phyloP scores from a whole-genome alignment of 768 basidiomycete genomes.

The Tephrocybe sp. region DNA sequence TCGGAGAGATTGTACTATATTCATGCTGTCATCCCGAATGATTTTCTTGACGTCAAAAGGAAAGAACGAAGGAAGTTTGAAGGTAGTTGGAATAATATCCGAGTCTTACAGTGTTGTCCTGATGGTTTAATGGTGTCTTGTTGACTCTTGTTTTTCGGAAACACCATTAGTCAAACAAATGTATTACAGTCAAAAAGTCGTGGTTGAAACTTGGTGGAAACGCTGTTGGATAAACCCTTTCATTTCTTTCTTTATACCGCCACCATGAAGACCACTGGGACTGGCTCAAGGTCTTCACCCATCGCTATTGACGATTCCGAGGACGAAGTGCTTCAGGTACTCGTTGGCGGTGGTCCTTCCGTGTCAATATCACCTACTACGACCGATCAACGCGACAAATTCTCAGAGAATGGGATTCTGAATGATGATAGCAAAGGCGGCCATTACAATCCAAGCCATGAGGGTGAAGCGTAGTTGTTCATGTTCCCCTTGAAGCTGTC shows the following conservation, averaged over 20 bases:
- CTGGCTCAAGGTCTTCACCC: conserved; percentile 35
- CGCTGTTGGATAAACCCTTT: background rate
- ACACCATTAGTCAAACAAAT: background rate
- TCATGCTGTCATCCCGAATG: background rate
- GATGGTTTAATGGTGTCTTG: background rate
- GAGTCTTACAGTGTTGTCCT: too few relatives aligned
- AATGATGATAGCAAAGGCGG: background rate
- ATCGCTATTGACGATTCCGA: conserved; percentile 42
- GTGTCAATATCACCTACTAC: conserved; percentile 1
- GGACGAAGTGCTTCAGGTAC: conserved; percentile 34
- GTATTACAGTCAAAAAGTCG: background rate
- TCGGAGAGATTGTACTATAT: background rate
- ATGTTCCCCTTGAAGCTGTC: background rate
- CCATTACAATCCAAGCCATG: background rate
- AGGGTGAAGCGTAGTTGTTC: conserved; percentile 10
- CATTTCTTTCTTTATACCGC: background rate
- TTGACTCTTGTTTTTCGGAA: background rate
- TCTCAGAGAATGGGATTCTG: background rate
- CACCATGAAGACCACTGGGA: conserved; percentile 21
- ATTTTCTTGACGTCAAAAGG: too few relatives aligned
- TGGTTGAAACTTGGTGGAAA: background rate
- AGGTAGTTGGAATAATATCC: too few relatives aligned
- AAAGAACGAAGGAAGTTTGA: too few relatives aligned
- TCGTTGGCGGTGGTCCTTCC: conserved; percentile 22
- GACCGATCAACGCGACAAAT: conserved; percentile 7